These are phyloP conservation scores for Pseudogymnoascus sp. DNA, from an alignment of 2,329 filamentous ascomycete genomes.

Conservation along the genomic window DNA sequence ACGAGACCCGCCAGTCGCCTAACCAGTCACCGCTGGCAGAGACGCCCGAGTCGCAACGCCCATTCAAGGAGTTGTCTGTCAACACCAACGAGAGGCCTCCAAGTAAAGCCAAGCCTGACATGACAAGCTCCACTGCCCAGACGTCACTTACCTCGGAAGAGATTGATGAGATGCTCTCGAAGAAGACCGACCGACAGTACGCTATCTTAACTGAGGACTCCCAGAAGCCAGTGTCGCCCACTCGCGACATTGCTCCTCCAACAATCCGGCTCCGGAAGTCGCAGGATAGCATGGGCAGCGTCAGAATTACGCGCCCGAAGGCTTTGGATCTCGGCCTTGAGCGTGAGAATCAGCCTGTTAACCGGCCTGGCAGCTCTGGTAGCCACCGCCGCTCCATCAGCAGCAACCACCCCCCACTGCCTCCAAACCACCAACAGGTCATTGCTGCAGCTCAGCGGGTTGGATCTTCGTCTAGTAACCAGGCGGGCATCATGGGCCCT, in stretches of 20 bases:
- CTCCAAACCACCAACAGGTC: conserved; percentile 71
- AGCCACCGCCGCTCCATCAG: conserved; percentile 51
- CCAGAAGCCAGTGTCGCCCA: conserved; percentile 20
- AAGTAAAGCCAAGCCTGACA: conserved; percentile 38
- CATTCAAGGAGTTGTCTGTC: conserved; percentile 55
- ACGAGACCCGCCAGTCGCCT: conserved; percentile 52
- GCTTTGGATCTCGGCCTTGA: conserved; percentile 29
- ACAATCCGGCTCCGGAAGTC: conserved; percentile 40
- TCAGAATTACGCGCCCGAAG: conserved; percentile 34
- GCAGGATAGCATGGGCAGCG: conserved; percentile 43
- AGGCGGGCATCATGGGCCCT: conserved; percentile 62
- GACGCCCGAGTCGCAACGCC: conserved; percentile 48
- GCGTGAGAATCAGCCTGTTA: conserved; percentile 32
- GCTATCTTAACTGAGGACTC: conserved; percentile 20
- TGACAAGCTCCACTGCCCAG: conserved; percentile 68
- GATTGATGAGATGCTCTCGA: conserved; percentile 67
- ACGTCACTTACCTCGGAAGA: conserved; percentile 75
- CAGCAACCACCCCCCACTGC: conserved; percentile 61
- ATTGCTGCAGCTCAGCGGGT: conserved; percentile 67
- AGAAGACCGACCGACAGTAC: conserved; percentile 35
- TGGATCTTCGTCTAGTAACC: conserved; percentile 34
- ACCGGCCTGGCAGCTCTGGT: conserved; percentile 64
- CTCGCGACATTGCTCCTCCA: conserved; percentile 28
- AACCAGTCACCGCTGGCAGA: conserved; percentile 39
- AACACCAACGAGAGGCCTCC: conserved; percentile 41